A percentile compares a stretch with the other conserved stretches of the same genome.
Conservation (phyloP, 495 filamentous ascomycete genomes). For the Podospora appendiculata region DNA sequence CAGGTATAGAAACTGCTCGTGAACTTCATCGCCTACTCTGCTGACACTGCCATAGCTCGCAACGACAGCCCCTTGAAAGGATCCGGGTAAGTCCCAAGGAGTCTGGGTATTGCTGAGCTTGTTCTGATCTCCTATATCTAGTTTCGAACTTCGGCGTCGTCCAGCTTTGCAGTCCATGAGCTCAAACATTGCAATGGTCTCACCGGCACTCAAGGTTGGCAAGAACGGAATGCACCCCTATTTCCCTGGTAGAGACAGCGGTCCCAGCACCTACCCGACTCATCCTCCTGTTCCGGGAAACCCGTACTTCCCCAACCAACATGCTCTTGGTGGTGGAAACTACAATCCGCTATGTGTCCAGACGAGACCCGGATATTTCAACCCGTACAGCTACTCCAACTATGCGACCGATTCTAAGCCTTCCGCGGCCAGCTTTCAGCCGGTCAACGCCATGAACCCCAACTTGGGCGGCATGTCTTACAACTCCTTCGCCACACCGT, state of each 20-base stretch:
- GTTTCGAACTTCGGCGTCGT: conserved; percentile 17
- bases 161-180: conserved; percentile 15
- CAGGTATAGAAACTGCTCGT: conserved; percentile 10
- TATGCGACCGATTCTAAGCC: conserved; percentile 26
- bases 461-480: conserved; percentile 12
- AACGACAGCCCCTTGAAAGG: conserved; percentile 22
- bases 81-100: conserved; percentile 12
- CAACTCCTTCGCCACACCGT: conserved; percentile 7
- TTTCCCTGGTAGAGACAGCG: conserved; percentile 6
- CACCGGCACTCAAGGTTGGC: conserved; percentile 5
- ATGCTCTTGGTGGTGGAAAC: conserved; percentile 20
- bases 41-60: conserved; percentile 11
- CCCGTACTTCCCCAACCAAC: conserved; percentile 25
- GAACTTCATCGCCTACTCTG: not conserved
- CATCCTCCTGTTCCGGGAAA: conserved; percentile 11
- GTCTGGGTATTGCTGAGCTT: not conserved
- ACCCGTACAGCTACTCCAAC: conserved; percentile 20
- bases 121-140: not conserved
- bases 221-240: conserved; percentile 7
- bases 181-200: conserved; percentile 10
- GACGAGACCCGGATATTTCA: conserved; percentile 20
- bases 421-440: conserved; percentile 12
- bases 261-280: conserved; percentile 9
- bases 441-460: conserved; percentile 11
- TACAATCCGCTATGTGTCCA: conserved; percentile 39